Evolutionary conservation across 108 stramenopile species (phyloP).

Genomic region (Pseudonitzschia delicatissima): DNA sequence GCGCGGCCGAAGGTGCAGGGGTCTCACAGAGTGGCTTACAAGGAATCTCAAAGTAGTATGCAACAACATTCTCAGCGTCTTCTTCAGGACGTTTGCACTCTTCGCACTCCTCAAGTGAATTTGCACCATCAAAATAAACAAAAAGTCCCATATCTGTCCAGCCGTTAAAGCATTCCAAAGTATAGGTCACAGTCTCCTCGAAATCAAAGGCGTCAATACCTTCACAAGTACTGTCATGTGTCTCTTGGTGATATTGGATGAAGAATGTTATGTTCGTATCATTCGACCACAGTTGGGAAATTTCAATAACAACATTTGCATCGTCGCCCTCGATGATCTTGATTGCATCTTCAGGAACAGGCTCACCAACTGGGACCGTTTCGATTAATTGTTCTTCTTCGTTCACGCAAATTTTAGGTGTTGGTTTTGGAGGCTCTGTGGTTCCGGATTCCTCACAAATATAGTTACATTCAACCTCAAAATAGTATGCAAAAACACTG

Average conservation of each 20-base stretch:
- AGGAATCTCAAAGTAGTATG: conserved; percentile 22
- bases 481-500: conserved; percentile 11
- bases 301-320: background rate
- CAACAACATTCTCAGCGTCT: conserved; percentile 14
- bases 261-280: conserved; percentile 5
- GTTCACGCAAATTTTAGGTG: conserved; percentile 10
- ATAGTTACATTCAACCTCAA: conserved; percentile 11
- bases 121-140: conserved; percentile 12
- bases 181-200: conserved; percentile 4
- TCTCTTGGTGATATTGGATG: conserved; percentile 13
- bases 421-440: background rate
- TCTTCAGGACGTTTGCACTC: conserved; percentile 18
- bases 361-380: background rate
- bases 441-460: background rate
- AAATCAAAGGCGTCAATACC: background rate
- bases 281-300: conserved; percentile 12
- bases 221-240: conserved; percentile 10
- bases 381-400: conserved; percentile 7
- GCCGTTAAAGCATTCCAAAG: conserved; percentile 17
- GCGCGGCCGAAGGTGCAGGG: background rate
- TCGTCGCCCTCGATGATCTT: background rate
- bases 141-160: conserved; percentile 25
- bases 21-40: background rate
- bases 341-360: conserved; percentile 22
- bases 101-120: conserved; percentile 26